Evolutionary conservation across 2,329 filamentous ascomycete species (phyloP), one percentile per base, ranked within the genome.

Genomic region (Trichoderma endophyticum): DNA sequence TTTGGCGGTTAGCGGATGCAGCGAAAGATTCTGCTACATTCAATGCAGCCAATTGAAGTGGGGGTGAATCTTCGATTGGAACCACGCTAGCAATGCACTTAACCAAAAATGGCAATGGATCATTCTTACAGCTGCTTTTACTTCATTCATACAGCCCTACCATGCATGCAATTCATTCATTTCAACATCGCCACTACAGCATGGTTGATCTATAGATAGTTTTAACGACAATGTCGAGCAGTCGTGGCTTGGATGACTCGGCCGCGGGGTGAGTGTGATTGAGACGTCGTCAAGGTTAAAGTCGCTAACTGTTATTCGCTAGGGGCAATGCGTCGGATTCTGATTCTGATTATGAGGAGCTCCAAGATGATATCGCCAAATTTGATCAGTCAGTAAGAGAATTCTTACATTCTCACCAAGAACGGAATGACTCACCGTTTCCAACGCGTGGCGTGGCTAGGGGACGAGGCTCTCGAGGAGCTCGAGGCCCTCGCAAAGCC

Each of bases 401-500:
- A 30, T 85, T 85, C 51, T 74, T 85, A 12, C 81, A 80, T 4
- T 78, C 79, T 3, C 83, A 84, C 63, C 78, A 77, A 24, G 81
- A 78, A 66, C 75, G 77, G 21, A 63, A 71, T 48, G 74, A 76
- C 21, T 66, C 73, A 8, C 71, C 75, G 5, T 72, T 72, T 21
- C 72, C 75, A 4, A 36, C 32, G 21, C 76, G 77, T 14, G 74
- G 77, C 48, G 75, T 72, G 6, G 54, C 70, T 26, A 77, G 78
- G 30, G 78, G 77, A 21, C 77, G 77, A 69, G 77, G 82, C 32
- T 72, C 79, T 62, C 80, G 83, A 14, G 87, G 82, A 32, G 72
- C 79, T 60, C 80, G 83, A 15, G 87, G 87, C 7, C 87, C 86
- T 30, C 83, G 87, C 21, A 89, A 90, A 78, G 87, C 89, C 28